These are phyloP conservation scores for Penicillium bovifimosum DNA, from an alignment of 495 filamentous ascomycete species.

Conservation along the genomic window DNA sequence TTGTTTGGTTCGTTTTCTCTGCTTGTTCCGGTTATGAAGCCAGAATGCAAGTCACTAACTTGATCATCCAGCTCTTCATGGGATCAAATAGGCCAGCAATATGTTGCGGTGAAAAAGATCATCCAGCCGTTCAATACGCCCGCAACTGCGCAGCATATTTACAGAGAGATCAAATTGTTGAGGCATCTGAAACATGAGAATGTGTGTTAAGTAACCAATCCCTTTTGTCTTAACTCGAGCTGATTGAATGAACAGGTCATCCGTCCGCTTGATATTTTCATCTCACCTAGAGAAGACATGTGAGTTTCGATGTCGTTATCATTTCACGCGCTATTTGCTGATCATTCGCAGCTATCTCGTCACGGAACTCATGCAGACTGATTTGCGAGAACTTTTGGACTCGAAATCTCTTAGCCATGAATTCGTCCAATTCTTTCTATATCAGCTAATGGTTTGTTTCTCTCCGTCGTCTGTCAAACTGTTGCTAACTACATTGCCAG, in stretches of 20 bases:
- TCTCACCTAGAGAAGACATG: conserved; percentile 89
- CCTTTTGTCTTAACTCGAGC: not conserved
- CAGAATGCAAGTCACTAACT: not conserved
- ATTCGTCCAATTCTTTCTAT: conserved; percentile 93
- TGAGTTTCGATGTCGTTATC: conserved; percentile 11
- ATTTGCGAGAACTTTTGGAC: conserved; percentile 79
- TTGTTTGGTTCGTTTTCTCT: not conserved
- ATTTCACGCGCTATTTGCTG: not conserved
- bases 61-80: conserved; percentile 6
- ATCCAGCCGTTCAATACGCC: conserved; percentile 95
- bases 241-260: conserved; percentile 57
- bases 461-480: not conserved
- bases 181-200: conserved; percentile 91
- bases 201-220: conserved; percentile 37
- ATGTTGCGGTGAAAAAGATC: conserved; percentile 93
- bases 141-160: conserved; percentile 81
- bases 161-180: conserved; percentile 82
- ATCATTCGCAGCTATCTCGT: conserved; percentile 69
- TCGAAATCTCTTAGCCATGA: conserved; percentile 86
- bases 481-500: conserved; percentile 49
- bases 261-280: conserved; percentile 87
- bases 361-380: conserved; percentile 85
- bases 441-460: conserved; percentile 71
- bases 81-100: conserved; percentile 43
- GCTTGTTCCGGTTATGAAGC: not conserved